Percentiles rank a stretch among this genome's conserved stretches.
phyloP scores from a whole-genome alignment of 805 yeast genomes.

The Kazachstania bromeliacearum region DNA sequence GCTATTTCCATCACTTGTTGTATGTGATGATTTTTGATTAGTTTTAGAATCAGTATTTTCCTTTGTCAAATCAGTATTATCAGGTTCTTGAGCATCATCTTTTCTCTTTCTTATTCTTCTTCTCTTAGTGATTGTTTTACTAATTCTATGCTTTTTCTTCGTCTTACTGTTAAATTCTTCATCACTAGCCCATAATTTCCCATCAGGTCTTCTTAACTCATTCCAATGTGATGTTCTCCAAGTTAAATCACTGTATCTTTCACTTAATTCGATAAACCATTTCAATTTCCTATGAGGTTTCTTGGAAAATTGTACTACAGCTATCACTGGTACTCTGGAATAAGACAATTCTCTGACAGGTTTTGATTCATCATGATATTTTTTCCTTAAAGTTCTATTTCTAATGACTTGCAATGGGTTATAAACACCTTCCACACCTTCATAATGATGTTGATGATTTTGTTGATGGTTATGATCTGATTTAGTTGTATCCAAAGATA shows the following conservation, averaged over 20 bases:
- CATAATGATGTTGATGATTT: slow-evolving; percentile 23
- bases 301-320: slow-evolving; percentile 45
- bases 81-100: slow-evolving; percentile 1
- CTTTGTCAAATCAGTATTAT: too few relatives aligned
- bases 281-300: slow-evolving; percentile 34
- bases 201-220: slow-evolving; percentile 24
- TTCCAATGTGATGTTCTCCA: slow-evolving; percentile 38
- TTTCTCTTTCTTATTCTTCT: background rate
- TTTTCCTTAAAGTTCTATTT: slow-evolving; percentile 51
- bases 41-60: too few relatives aligned
- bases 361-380: slow-evolving; percentile 31
- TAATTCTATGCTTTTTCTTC: slow-evolving; percentile 4
- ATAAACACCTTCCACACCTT: slow-evolving; percentile 56
- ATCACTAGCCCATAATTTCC: slow-evolving; percentile 19
- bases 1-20: too few relatives aligned
- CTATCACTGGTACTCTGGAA: slow-evolving; percentile 50
- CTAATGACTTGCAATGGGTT: slow-evolving; percentile 80
- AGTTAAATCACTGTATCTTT: slow-evolving; percentile 43
- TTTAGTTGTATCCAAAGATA: slow-evolving; percentile 16
- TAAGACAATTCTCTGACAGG: slow-evolving; percentile 37
- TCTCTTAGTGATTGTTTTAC: slow-evolving; percentile 1
- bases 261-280: slow-evolving; percentile 61
- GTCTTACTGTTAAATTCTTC: slow-evolving; percentile 1
- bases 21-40: too few relatives aligned
- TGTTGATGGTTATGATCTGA: background rate